These are phyloP conservation scores for Lagenaria siceraria DNA, from an alignment of 306 rosid genomes.

Conservation along the genomic window DNA sequence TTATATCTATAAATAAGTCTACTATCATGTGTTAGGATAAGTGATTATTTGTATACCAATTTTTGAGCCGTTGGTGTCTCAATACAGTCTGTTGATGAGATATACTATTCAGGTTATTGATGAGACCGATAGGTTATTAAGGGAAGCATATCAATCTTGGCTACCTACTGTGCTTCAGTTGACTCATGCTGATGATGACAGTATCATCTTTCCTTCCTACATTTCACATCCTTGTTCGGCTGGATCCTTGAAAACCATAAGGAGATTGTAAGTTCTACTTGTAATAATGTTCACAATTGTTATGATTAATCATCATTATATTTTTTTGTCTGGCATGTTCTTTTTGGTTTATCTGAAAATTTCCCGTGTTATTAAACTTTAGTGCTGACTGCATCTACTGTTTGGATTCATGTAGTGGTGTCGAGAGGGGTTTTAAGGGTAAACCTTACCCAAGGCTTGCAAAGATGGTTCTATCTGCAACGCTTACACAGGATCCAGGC, in stretches of 20 bases:
- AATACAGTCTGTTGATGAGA: conserved; percentile 14
- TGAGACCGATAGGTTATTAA: conserved; percentile 79
- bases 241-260: conserved; percentile 55
- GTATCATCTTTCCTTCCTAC: conserved; percentile 27
- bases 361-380: background rate
- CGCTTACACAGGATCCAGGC: conserved; percentile 77
- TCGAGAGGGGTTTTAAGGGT: conserved; percentile 81
- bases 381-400: background rate
- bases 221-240: conserved; percentile 27
- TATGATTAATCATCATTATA: background rate
- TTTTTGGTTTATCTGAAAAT: background rate
- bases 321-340: background rate
- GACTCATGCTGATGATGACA: conserved; percentile 30
- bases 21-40: background rate
- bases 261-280: conserved; percentile 57
- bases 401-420: conserved; percentile 37
- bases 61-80: background rate
- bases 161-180: conserved; percentile 67
- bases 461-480: conserved; percentile 88
- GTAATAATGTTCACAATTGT: background rate
- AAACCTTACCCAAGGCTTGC: conserved; percentile 62
- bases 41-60: background rate
- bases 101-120: conserved; percentile 66
- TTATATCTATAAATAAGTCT: background rate
- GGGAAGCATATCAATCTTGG: conserved; percentile 93